Percentiles rank a stretch among this genome's conserved stretches.
Evolutionary conservation across 192 early-diverging fungal genomes (phyloP).

Genomic region (Coemansia sp.): DNA sequence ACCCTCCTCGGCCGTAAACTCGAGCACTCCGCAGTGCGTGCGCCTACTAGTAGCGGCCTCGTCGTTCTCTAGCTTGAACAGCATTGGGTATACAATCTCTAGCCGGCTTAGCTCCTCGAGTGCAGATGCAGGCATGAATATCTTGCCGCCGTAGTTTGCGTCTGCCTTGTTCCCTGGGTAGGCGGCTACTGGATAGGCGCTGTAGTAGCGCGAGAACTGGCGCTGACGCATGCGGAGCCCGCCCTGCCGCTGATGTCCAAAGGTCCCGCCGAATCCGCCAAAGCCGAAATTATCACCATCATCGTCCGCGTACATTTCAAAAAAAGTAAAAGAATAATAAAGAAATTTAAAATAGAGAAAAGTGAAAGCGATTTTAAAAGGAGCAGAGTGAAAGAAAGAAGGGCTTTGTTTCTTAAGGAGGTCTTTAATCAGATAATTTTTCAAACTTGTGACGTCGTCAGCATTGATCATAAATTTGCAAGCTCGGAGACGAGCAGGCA

Average conservation of each 20-base stretch:
- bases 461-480: neutral
- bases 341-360: neutral
- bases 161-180: conserved; percentile 43
- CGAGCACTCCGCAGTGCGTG: conserved; percentile 96
- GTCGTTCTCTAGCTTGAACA: conserved; percentile 81
- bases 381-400: neutral
- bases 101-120: conserved; percentile 66
- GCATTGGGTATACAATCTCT: conserved; percentile 90
- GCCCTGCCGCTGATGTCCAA: conserved; percentile 8
- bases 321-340: neutral
- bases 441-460: neutral
- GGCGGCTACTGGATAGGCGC: conserved; percentile 45
- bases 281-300: conserved; percentile 20
- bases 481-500: neutral
- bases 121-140: conserved; percentile 55
- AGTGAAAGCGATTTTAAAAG: neutral
- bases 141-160: conserved; percentile 55
- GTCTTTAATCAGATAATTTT: conserved; percentile 2
- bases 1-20: conserved; percentile 98
- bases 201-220: conserved; percentile 43
- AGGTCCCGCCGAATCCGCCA: conserved; percentile 17
- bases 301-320: neutral
- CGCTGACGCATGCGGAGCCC: conserved; percentile 19
- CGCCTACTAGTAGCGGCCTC: conserved; percentile 41
- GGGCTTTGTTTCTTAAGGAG: neutral